Conservation (phyloP, 345 rosid genomes). For the Leavenworthia alabamica region DNA sequence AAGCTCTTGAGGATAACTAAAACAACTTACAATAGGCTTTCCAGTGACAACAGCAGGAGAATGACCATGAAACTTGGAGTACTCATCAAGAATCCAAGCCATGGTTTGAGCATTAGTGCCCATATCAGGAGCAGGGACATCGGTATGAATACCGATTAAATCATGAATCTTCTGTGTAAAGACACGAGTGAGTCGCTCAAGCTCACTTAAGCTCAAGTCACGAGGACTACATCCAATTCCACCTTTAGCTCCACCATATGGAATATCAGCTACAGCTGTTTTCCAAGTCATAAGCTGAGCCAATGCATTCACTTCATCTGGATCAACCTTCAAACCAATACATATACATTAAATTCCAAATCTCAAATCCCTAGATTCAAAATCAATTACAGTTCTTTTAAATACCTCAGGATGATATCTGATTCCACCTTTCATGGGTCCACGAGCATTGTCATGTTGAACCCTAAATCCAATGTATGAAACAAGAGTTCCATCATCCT, state of each 20-base stretch:
- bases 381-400: too few relatives aligned
- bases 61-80: conserved; percentile 93
- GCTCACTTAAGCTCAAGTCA: conserved; percentile 60
- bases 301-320: conserved; percentile 92
- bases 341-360: too few relatives aligned
- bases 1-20: background rate
- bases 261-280: conserved; percentile 91
- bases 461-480: conserved; percentile 92
- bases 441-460: conserved; percentile 96
- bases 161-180: conserved; percentile 98
- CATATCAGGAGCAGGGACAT: conserved; percentile 99
- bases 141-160: conserved; percentile 79
- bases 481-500: conserved; percentile 83
- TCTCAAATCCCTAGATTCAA: too few relatives aligned
- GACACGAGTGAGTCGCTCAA: conserved; percentile 89
- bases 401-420: conserved; percentile 99
- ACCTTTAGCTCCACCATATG: conserved; percentile 97
- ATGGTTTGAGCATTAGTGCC: conserved; percentile 94
- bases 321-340: too few relatives aligned
- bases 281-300: conserved; percentile 99
- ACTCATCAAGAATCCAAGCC: conserved; percentile 98
- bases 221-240: conserved; percentile 83
- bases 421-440: conserved; percentile 99
- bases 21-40: conserved; percentile 68
- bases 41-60: conserved; percentile 95